Conservation (phyloP, 2,329 filamentous ascomycete species). For the Trichophyton equinum region DNA sequence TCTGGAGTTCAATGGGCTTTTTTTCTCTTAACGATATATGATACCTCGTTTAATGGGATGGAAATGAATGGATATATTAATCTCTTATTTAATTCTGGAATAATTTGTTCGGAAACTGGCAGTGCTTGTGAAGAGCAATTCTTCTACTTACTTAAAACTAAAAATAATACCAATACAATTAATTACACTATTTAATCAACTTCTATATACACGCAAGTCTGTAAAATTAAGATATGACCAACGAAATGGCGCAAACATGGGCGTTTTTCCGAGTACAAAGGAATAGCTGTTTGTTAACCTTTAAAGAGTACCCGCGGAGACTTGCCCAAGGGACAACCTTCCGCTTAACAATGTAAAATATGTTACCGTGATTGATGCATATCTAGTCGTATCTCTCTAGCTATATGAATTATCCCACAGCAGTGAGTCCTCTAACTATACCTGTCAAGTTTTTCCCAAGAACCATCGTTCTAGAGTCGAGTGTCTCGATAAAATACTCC, state of each 20-base stretch:
- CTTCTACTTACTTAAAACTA: background rate
- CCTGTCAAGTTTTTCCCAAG: no score
- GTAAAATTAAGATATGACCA: background rate
- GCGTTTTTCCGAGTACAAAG: background rate
- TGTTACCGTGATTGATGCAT: no score
- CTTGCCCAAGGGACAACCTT: no score
- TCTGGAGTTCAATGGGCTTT: background rate
- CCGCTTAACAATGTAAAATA: no score
- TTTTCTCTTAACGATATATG: background rate
- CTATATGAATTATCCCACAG: no score
- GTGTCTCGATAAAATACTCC: no score
- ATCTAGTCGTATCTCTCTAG: no score
- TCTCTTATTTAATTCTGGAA: background rate
- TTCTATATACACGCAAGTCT: background rate
- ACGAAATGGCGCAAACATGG: background rate
- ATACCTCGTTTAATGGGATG: background rate
- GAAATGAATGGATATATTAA: background rate
- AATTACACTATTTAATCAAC: conserved; percentile 11
- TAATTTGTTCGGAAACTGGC: background rate
- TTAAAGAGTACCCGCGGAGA: background rate
- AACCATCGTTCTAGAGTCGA: no score
- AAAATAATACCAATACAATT: background rate
- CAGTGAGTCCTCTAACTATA: no score
- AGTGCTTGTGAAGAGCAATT: background rate
- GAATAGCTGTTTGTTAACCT: background rate